Percentiles rank a stretch among this genome's conserved stretches.
Conservation (phyloP, 2,329 filamentous ascomycete species). For the Colletotrichum tanaceti region DNA sequence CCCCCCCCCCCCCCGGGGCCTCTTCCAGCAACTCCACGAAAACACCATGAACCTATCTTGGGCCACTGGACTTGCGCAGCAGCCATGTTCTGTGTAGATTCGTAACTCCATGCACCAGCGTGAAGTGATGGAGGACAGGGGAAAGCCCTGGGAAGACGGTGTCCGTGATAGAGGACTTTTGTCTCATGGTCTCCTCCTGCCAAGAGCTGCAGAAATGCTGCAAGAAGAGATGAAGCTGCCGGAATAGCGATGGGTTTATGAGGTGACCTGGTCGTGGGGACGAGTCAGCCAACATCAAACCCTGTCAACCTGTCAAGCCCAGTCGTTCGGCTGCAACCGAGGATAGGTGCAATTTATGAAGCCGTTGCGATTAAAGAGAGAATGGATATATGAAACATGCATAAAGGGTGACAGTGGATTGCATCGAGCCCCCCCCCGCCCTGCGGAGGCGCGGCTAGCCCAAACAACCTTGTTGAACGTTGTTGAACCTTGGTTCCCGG, state of each 20-base stretch:
- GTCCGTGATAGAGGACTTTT: slow-evolving; percentile 26
- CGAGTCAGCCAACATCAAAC: background rate
- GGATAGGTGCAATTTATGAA: slow-evolving; percentile 32
- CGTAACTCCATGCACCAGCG: background rate
- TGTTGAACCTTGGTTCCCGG: slow-evolving; percentile 28
- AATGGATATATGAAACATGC: slow-evolving; percentile 32
- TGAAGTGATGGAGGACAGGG: slow-evolving; percentile 23
- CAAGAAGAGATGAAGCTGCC: slow-evolving; percentile 33
- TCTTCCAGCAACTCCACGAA: slow-evolving; percentile 6
- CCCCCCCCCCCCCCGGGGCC: background rate
- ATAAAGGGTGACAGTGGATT: slow-evolving; percentile 34
- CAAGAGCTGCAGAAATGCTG: slow-evolving; percentile 34
- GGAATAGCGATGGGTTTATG: slow-evolving; percentile 7
- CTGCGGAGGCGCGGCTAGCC: slow-evolving; percentile 38
- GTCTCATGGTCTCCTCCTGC: slow-evolving; percentile 36
- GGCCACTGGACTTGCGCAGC: background rate
- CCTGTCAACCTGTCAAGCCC: slow-evolving; percentile 15
- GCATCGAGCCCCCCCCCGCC: slow-evolving; percentile 9
- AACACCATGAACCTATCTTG: no score
- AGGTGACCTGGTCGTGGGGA: background rate
- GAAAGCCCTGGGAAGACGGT: background rate
- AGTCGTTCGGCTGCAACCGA: slow-evolving; percentile 38
- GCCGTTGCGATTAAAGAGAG: slow-evolving; percentile 38
- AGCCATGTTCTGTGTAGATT: slow-evolving; percentile 15
- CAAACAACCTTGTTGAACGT: slow-evolving; percentile 37